Conservation (phyloP, 1,284 basidiomycete genomes). For the Malassezia nana region DNA sequence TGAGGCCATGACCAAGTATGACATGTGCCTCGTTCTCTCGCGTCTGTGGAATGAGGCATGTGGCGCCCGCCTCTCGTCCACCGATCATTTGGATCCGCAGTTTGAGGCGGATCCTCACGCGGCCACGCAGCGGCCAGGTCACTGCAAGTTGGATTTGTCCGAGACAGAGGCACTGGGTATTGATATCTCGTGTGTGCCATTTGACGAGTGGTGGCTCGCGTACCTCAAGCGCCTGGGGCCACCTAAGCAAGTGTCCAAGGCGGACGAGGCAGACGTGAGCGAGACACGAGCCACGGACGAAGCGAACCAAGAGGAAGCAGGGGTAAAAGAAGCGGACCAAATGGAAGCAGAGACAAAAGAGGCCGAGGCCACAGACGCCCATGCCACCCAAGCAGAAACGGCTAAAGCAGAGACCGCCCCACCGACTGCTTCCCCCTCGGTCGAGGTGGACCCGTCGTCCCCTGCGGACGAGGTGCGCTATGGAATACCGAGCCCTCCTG, state of each 20-base stretch:
- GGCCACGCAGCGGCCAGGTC: conserved; percentile 33
- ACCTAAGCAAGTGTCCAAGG: background rate
- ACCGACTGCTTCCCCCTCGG: too few relatives aligned
- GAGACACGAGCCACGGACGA: background rate
- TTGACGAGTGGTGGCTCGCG: conserved; percentile 41
- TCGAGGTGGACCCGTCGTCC: too few relatives aligned
- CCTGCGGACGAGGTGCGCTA: conserved; percentile 8
- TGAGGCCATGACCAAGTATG: conserved; percentile 52
- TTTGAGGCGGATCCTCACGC: conserved; percentile 38
- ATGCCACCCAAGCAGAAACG: background rate
- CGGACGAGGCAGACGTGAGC: too few relatives aligned
- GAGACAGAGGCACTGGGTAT: conserved; percentile 29
- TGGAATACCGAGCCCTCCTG: conserved; percentile 11
- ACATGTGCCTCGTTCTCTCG: conserved; percentile 48
- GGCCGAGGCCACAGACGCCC: background rate
- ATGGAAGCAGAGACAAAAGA: background rate
- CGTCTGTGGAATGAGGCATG: conserved; percentile 29
- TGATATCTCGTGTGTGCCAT: conserved; percentile 24
- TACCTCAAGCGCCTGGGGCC: conserved; percentile 19
- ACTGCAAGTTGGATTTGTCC: conserved; percentile 39
- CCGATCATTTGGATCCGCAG: conserved; percentile 35
- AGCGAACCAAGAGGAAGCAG: background rate
- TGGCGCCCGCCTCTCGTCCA: conserved; percentile 21
- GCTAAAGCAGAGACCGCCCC: too few relatives aligned
- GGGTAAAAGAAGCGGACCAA: too few relatives aligned